Evolutionary conservation across 169 alveolate genomes (phyloP), one percentile per base, ranked within the genome.

Genomic region (Cryptosporidium viatorum): DNA sequence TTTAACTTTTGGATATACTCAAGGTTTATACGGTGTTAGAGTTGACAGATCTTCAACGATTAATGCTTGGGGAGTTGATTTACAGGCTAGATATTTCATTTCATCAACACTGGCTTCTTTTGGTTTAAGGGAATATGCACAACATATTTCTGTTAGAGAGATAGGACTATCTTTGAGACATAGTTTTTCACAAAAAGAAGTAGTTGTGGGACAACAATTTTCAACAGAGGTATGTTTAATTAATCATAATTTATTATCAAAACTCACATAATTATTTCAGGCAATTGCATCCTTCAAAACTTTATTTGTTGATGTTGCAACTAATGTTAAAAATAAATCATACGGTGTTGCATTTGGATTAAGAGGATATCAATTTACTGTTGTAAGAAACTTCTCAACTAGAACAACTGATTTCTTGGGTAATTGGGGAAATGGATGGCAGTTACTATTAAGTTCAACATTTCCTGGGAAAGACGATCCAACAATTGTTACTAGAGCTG

Each of bases 361-460:
- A 26, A 80, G 89, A 43, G 89, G 89, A 65, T 80, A 80, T 41
- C 89, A 80, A n/a, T 80, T 80, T 65, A 80, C 89, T 4, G 75
- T 80, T 60, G 50, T 80, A 62, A 59, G 89, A 41, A 62, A 48
- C 45, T 80, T 80, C 31, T 43, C 67, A 18, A 60, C 89, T 14
- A 59, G 89, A n/a, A 60, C 89, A 37, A 80, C 89, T 1, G 89
- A 80, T 26, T 80, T 80, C 23, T 39, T 80, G 29, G 89, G 89
- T 14, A 80, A 80, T 26, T 80, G 89, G 89, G 89, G 89, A 16
- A 80, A 80, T 39, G 89, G 89, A 5, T 80, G 89, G 89, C 89
- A 80, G 23, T 10, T 80, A 14, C 39, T 80, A 33, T 26, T 80
- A 16, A 80, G 89, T 45, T 58, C 89, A 43, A 80, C 89, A 21